Percentiles rank a stretch among this genome's conserved stretches.
Evolutionary conservation across 78 protist species (phyloP).

Genomic region (Guillardia theta): DNA sequence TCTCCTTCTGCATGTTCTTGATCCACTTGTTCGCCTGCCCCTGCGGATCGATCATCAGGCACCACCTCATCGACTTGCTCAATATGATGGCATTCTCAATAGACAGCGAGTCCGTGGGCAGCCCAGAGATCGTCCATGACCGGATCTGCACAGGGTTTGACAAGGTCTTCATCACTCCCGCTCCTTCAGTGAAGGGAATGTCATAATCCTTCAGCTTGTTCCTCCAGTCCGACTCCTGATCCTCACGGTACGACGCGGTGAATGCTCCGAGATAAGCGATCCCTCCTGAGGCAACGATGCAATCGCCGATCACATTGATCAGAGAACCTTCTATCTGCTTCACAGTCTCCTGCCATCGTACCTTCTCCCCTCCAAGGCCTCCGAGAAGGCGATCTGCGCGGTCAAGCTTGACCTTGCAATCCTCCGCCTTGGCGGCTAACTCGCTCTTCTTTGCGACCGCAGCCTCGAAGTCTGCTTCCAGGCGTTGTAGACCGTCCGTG

Average conservation of each 20-base stretch:
- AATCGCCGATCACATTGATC: conserved; percentile 66
- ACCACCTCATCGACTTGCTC: conserved; percentile 73
- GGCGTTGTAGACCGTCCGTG: conserved; percentile 27
- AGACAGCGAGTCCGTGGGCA: conserved; percentile 82
- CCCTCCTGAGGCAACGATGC: conserved; percentile 69
- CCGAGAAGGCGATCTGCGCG: conserved; percentile 77
- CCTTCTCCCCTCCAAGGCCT: conserved; percentile 81
- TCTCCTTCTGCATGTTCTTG: conserved; percentile 10
- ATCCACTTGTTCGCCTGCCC: conserved; percentile 79
- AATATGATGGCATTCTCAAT: conserved; percentile 82
- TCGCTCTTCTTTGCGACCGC: not conserved
- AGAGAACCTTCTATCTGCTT: not conserved
- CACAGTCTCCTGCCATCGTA: conserved; percentile 69
- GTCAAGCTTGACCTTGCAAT: conserved; percentile 53
- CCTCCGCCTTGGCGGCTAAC: conserved; percentile 58
- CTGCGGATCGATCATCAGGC: conserved; percentile 82
- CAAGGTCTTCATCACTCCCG: conserved; percentile 22
- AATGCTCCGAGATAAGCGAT: conserved; percentile 81
- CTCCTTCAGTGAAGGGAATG: conserved; percentile 49
- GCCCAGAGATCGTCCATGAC: conserved; percentile 74
- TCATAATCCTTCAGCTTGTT: conserved; percentile 9
- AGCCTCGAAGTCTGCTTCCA: not conserved
- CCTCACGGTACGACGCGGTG: conserved; percentile 66
- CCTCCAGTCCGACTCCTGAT: conserved; percentile 55
- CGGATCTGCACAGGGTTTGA: conserved; percentile 72